Percentiles rank a stretch among this genome's conserved stretches.
phyloP scores from a whole-genome alignment of 345 rosid species.

The Eucalyptus guilfoylei region DNA sequence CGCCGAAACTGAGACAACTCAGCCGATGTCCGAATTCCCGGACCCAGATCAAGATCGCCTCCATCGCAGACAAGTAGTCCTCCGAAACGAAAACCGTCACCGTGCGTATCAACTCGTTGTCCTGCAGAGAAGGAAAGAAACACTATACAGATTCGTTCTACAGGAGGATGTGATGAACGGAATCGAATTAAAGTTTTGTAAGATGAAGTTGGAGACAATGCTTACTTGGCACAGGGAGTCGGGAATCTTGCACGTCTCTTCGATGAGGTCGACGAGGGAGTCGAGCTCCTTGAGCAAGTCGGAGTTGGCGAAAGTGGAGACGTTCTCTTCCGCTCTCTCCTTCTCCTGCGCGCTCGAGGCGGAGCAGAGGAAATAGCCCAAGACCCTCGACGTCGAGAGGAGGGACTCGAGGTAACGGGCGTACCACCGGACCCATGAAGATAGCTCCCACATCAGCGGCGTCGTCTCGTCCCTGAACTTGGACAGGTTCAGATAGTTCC shows the following conservation, averaged over 20 bases:
- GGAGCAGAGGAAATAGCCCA: slow-evolving; percentile 61
- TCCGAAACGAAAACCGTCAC: slow-evolving; percentile 31
- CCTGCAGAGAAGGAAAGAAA: neutral
- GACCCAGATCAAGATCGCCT: slow-evolving; percentile 36
- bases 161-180: neutral
- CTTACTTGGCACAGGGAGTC: neutral
- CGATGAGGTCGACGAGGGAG: slow-evolving; percentile 36
- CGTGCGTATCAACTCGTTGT: slow-evolving; percentile 25
- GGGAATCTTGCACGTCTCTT: slow-evolving; percentile 43
- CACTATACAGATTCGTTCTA: neutral
- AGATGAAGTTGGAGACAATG: neutral
- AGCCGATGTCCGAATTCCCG: slow-evolving; percentile 48
- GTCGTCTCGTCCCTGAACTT: slow-evolving; percentile 55
- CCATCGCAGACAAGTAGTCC: slow-evolving; percentile 44
- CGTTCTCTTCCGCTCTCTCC: slow-evolving; percentile 37
- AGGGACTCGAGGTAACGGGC: slow-evolving; percentile 58
- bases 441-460: slow-evolving; percentile 61
- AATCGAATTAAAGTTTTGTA: neutral
- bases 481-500: slow-evolving; percentile 77
- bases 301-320: slow-evolving; percentile 27
- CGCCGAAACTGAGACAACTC: slow-evolving; percentile 35
- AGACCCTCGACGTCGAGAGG: slow-evolving; percentile 44
- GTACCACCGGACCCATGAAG: slow-evolving; percentile 89
- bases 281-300: slow-evolving; percentile 47
- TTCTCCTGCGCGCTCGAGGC: slow-evolving; percentile 28